Evolutionary conservation across 495 filamentous ascomycete species (phyloP), one percentile per base, ranked within the genome.

Genomic region (Xylaria bambusicola): DNA sequence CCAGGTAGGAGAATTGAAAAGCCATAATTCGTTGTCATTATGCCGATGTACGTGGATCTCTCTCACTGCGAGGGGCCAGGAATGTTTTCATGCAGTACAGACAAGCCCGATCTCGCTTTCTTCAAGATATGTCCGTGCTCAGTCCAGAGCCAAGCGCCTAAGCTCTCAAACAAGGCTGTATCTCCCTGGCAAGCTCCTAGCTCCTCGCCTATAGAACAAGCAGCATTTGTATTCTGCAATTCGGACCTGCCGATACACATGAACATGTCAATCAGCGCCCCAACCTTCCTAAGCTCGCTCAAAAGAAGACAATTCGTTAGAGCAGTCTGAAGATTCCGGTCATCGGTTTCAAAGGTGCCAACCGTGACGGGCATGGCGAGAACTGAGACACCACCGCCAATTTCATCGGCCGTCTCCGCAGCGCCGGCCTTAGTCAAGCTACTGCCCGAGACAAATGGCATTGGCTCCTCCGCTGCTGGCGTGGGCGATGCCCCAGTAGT

Each of bases 281-380:
- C 55, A 46, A 44, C 33, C 51, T 60, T 62, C 47, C 57, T 66
- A 20, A 66, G 60, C 45, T 66, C 63, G 33, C 60, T 60, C 42
- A 63, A 53, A 12, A 66, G 44, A 48, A 66, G 53, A 46, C 62
- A 62, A 29, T 52, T 62, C 27, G 52, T 63, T 20, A 68, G 53
- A 7, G 49, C 56, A 27, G 54, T 61, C 60, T 68, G 63, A 44
- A 66, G 23, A 51, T 61, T 53, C 17, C 49, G 49, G 56, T 68
- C 66, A 20, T 68, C 66, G 23, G 66, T 59, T 36, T 45, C 54
- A 50, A 68, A 66, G 45, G 52, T 38, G 18, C 66, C 66, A 17
- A 68, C 58, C 40, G 59, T 53, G 38, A 68, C 47, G 44, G 59
- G 59, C 45, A 61, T 61, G 13, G 56, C 52, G 29, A 41, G 50